These are phyloP conservation scores for Saccharomycopsis lassenensis DNA, from an alignment of 805 yeast genomes.

Conservation along the genomic window DNA sequence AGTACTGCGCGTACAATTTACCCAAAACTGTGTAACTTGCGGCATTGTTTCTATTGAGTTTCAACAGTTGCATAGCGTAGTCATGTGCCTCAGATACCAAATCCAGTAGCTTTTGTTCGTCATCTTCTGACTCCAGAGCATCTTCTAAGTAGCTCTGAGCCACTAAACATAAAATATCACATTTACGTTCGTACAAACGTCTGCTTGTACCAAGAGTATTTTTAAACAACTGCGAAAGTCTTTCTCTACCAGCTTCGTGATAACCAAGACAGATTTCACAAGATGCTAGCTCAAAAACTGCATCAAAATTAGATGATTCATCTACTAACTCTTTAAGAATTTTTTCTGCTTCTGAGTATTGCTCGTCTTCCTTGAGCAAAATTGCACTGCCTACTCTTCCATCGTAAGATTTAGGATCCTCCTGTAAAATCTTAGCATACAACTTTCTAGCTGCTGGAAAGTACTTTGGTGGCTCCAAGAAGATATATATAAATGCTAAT, in stretches of 20 bases:
- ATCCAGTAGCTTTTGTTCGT: constrained; percentile 20
- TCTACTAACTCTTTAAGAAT: constrained; percentile 41
- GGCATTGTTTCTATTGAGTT: constrained; percentile 53
- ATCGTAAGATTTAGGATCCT: constrained; percentile 35
- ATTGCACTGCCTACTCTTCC: constrained; percentile 79
- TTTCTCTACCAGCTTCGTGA: constrained; percentile 38
- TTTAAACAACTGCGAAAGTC: constrained; percentile 34
- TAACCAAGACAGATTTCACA: constrained; percentile 49
- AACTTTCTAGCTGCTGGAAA: constrained; percentile 61
- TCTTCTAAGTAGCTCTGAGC: constrained; percentile 48
- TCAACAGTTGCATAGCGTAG: constrained; percentile 48
- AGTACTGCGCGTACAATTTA: constrained; percentile 47
- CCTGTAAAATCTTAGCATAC: constrained; percentile 49
- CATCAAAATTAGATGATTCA: constrained; percentile 44
- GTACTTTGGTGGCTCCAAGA: constrained; percentile 85
- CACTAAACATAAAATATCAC: constrained; percentile 58
- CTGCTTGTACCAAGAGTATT: constrained; percentile 40
- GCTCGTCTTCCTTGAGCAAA: constrained; percentile 56
- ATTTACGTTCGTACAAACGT: constrained; percentile 43
- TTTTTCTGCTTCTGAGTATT: constrained; percentile 41
- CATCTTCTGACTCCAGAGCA: constrained; percentile 17
- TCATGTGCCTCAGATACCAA: constrained; percentile 42
- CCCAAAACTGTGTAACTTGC: constrained; percentile 81
- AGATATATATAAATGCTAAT: constrained; percentile 68
- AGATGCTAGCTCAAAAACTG: constrained; percentile 69